Evolutionary conservation across 257 asterid species (phyloP), one percentile per base, ranked within the genome.

Genomic region (Salvia splendens): DNA sequence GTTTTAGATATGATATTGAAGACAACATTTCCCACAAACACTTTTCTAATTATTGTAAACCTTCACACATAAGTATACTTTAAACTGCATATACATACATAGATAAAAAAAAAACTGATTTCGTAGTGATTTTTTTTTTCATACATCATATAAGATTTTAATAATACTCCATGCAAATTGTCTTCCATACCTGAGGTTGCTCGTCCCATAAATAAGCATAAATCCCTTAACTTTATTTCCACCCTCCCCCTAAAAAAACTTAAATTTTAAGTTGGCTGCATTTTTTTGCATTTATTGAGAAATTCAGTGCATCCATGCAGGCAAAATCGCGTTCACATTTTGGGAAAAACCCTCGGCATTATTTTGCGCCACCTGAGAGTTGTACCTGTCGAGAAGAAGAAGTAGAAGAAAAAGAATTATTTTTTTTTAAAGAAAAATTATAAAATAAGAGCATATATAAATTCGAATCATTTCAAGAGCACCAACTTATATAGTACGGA

Each of bases 261-360:
- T 20, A 8, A n/a, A 12, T 4, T 33, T 33, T 33, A 33, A 3
- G 40, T 5, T 53, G 33, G 12, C 33, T 50, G 4, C 56, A 50
- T 53, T 53, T 53, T 28, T 50, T 3, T 40, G 11, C 8, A 55
- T 55, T 55, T 55, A 30, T 30, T 30, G 61, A 24, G n/a, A 30
- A 40, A 49, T 38, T 79, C 69, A 77, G 41, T 77, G 82, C 85
- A 73, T 81, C 85, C 86, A 79, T 70, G 82, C 81, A 42, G 80
- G 88, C 60, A 79, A 70, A 63, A 80, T 74, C 56, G 76, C 68
- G 35, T 42, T 48, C 67, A 33, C 72, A 67, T 74, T 73, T 41
- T 66, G 68, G 28, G 72, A 24, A 41, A 80, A 14, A 33, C 73
- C 55, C 64, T 52, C 57, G 36, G 20, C 80, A 73, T 68, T 28